phyloP scores from a whole-genome alignment of 306 rosid genomes.

The Fragaria iinumae region DNA sequence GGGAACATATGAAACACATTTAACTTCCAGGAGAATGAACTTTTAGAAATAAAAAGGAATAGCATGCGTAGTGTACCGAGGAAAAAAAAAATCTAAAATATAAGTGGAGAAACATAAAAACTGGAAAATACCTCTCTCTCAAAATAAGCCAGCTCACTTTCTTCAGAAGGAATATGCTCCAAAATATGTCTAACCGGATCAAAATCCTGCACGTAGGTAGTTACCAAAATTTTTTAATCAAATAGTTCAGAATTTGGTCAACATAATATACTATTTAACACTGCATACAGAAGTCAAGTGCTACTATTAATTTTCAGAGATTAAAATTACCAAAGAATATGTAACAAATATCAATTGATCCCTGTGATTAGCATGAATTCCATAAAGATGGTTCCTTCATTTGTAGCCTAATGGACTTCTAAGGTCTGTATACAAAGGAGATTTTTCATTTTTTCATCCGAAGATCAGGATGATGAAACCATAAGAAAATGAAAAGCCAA shows the following conservation, averaged over 20 bases:
- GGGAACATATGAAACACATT: neutral
- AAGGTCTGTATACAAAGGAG: neutral
- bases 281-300: neutral
- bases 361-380: conserved; percentile 21
- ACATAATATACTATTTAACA: neutral
- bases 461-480: neutral
- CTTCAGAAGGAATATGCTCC: conserved; percentile 74
- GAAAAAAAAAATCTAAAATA: conserved; percentile 3
- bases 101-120: conserved; percentile 19
- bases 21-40: neutral
- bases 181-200: conserved; percentile 84
- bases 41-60: neutral
- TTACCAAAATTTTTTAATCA: conserved; percentile 25
- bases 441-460: neutral
- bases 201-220: conserved; percentile 63
- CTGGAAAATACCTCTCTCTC: conserved; percentile 74
- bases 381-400: conserved; percentile 15
- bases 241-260: conserved; percentile 21
- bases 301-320: neutral
- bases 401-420: neutral
- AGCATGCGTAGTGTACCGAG: conserved; percentile 8
- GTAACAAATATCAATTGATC: conserved; percentile 8
- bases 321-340: conserved; percentile 12
- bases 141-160: conserved; percentile 63
- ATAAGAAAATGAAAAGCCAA: neutral